Evolutionary conservation across 805 yeast species (phyloP).

Genomic region (Sugiyamaella valdiviana): DNA sequence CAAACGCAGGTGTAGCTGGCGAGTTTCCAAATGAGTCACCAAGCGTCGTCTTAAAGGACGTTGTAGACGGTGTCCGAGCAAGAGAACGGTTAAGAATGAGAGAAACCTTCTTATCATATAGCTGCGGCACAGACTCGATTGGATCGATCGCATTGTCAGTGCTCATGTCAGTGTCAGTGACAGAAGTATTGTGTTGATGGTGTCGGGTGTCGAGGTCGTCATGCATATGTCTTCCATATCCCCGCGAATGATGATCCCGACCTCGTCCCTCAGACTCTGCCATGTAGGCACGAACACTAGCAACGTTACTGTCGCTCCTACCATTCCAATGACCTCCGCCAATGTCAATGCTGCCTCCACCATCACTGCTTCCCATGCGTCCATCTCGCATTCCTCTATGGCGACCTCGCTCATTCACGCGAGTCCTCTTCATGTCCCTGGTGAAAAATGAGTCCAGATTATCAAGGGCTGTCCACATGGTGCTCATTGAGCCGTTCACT

Average conservation of each 20-base stretch:
- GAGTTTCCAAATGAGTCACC: conserved; percentile 52
- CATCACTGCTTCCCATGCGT: conserved; percentile 4
- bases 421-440: conserved; percentile 38
- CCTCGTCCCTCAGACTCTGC: conserved; percentile 1
- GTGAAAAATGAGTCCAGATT: conserved; percentile 86
- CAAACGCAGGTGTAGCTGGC: conserved; percentile 9
- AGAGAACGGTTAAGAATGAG: conserved; percentile 66
- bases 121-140: conserved; percentile 68
- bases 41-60: conserved; percentile 69
- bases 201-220: conserved; percentile 7
- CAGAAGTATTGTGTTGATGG: conserved; percentile 35
- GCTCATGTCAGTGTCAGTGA: conserved; percentile 59
- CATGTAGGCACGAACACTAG: background rate
- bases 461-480: conserved; percentile 89
- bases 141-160: conserved; percentile 42
- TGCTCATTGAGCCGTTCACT: conserved; percentile 65
- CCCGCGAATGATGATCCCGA: conserved; percentile 5
- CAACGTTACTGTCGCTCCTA: background rate
- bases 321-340: background rate
- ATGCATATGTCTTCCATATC: background rate
- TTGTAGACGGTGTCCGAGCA: conserved; percentile 66
- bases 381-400: conserved; percentile 13
- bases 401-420: conserved; percentile 1
- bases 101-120: conserved; percentile 74
- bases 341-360: background rate